These are phyloP conservation scores for Ceratobasidium sp. DNA, from an alignment of 1,284 basidiomycete genomes.

Conservation along the genomic window DNA sequence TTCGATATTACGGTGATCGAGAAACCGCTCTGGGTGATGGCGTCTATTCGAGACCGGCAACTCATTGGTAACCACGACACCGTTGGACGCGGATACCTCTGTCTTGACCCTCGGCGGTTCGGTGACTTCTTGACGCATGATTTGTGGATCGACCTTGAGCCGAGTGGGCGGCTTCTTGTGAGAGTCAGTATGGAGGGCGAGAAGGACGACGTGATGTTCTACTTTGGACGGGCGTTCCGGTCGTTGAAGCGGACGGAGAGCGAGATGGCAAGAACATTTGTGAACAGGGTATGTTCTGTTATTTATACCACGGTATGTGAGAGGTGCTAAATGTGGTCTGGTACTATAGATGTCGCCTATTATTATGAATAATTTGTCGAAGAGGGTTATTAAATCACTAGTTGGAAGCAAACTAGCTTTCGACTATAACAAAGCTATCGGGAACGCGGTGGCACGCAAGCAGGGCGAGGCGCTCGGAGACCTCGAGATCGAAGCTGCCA, in stretches of 20 bases:
- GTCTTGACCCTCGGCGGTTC: slow-evolving; percentile 90
- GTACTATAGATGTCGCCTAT: slow-evolving; percentile 96
- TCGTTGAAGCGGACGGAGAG: slow-evolving; percentile 94
- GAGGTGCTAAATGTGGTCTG: background rate
- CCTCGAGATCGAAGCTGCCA: slow-evolving; percentile 94
- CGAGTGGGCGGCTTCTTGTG: slow-evolving; percentile 86
- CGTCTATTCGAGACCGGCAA: slow-evolving; percentile 91
- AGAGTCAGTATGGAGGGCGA: slow-evolving; percentile 99
- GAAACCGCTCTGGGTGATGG: slow-evolving; percentile 93
- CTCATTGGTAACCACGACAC: slow-evolving; percentile 92
- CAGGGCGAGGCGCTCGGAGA: slow-evolving; percentile 79
- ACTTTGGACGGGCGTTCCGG: slow-evolving; percentile 96
- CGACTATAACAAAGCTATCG: slow-evolving; percentile 87
- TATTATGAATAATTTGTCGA: slow-evolving; percentile 90
- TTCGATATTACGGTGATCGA: slow-evolving; percentile 92
- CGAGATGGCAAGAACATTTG: slow-evolving; percentile 97
- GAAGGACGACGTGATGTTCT: slow-evolving; percentile 97
- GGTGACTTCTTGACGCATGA: slow-evolving; percentile 93
- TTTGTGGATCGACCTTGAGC: slow-evolving; percentile 92
- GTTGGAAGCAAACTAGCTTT: slow-evolving; percentile 74
- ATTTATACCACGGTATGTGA: background rate
- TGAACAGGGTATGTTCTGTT: slow-evolving; percentile 84
- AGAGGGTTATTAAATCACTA: slow-evolving; percentile 80
- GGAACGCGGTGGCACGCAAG: slow-evolving; percentile 79
- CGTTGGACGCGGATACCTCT: slow-evolving; percentile 92